Percentiles rank a stretch among this genome's conserved stretches.
phyloP scores from a whole-genome alignment of 495 filamentous ascomycete species.

The Penicillium maclennaniae region DNA sequence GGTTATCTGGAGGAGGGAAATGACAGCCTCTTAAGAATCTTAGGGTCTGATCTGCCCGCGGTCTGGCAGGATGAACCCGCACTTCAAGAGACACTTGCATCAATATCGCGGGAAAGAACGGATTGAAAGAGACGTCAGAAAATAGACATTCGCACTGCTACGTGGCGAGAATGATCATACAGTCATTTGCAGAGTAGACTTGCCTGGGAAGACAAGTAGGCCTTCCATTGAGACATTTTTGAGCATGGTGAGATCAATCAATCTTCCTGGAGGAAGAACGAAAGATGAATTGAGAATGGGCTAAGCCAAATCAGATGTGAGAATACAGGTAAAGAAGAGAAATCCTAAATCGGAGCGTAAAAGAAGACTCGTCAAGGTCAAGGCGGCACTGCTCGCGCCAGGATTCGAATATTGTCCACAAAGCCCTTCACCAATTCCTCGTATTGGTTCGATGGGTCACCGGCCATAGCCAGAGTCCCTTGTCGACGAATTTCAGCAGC shows the following conservation, averaged over 20 bases:
- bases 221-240: not conserved
- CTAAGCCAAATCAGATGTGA: not conserved
- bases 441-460: slow-evolving; percentile 61
- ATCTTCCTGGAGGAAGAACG: not conserved
- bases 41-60: too few species aligned
- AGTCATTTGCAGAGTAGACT: too few species aligned
- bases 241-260: not conserved
- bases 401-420: slow-evolving; percentile 73
- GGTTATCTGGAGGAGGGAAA: too few species aligned
- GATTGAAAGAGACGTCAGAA: too few species aligned
- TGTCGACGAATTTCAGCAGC: slow-evolving; percentile 64
- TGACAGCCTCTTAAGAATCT: too few species aligned
- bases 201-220: not conserved
- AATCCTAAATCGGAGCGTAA: not conserved
- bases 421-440: slow-evolving; percentile 74
- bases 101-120: too few species aligned
- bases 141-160: too few species aligned
- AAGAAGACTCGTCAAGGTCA: slow-evolving; percentile 26
- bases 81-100: too few species aligned
- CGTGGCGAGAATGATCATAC: too few species aligned
- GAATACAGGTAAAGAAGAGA: slow-evolving; percentile 21
- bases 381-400: slow-evolving; percentile 52
- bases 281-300: not conserved
- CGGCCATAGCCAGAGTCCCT: slow-evolving; percentile 53
- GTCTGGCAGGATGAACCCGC: too few species aligned